Evolutionary conservation across 2,329 filamentous ascomycete species (phyloP), one percentile per base, ranked within the genome.

Genomic region (Neonectria punicea): DNA sequence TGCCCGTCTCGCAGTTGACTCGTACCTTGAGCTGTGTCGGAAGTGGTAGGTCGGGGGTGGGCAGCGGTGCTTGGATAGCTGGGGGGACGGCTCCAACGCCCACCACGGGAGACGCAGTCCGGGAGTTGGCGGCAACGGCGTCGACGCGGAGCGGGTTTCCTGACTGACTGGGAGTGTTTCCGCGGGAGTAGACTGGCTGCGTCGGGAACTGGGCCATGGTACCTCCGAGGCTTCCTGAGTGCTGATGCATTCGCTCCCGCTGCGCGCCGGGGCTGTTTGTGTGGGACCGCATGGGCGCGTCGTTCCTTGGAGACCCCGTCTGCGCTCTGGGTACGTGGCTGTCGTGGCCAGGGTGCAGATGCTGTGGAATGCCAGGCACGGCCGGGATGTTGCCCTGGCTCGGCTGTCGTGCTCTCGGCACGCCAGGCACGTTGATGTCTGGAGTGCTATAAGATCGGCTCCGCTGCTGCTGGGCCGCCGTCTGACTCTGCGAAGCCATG

Each of bases 401-500:
- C 77, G 79, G 84, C 79, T 87, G 87, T 68, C 85, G 82, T 58
- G 83, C 84, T 68, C 89, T 85, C 75, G 85, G 83, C 53, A 85
- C 85, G 68, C 87, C 85, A 58, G 90, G 87, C 58, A 87, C 90
- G 70, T 97, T 93, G 72, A 97, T 97, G 77, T 98, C 94, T 8
- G 96, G 95, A 68, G 94, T 98, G 81, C 95, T 98, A 75, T 97
- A 97, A 41, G 94, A 97, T 69, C 96, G 89, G 81, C 93, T 91
- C 70, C 94, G 87, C 75, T 91, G 90, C 76, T 93, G 90, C 68
- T 90, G 82, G 76, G 86, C 80, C 68, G 85, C 83, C 73, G 85
- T 82, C 71, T 89, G 81, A 73, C 86, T 79, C 68, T 84, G 81
- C 1, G 84, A 82, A 16, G 89, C 84, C 86, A 93, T 90, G 18